Evolutionary conservation across 768 basidiomycete genomes (phyloP), one percentile per base, ranked within the genome.

Genomic region (Leucosporidium scottii): DNA sequence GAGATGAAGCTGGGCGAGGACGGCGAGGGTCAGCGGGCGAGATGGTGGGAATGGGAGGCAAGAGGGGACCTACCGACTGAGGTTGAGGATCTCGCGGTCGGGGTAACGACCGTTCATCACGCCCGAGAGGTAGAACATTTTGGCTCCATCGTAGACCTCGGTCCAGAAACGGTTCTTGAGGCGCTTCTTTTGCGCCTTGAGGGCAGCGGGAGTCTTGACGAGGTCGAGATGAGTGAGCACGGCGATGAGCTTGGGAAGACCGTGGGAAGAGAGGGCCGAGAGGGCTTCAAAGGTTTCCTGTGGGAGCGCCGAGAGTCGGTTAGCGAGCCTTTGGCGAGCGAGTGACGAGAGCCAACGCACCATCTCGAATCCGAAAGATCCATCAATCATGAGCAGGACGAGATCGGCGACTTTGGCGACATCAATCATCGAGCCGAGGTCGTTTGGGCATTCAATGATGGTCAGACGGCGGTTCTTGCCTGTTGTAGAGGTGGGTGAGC

Each of bases 131-230:
- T 96, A 97, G 80, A 97, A 98, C 12, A 99, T 85, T 78, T 99
- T 99, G 36, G 96, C 94, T 59, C 96, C 96, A 75, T 93, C 90
- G 78, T 98, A 98, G 18, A 99, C 98, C 79, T 99, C 96, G 0
- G 93, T 91, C 96, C 96, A 99, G 81, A 99, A 99, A 15, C 96
- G 90, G 76, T 91, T 96, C 80, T 99, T 99, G 49, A 99, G 84
- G 0, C 87, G 81, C 75, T 96, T 96, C 81, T 98, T 99, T 62
- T 91, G 92, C 59, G 85, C 85, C 65, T 87, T 88, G 50, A 98
- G 85, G 5, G 87, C 87, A 0, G 89, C 83, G 8, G 88, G 84
- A 76, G 92, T 93, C 82, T 96, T 96, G 73, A 99, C 89, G 71
- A 99, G 87, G 79, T 98, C 96, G 51, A 98, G 86, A 79, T 99